Evolutionary conservation across 225 moss, liverwort and hornwort species (phyloP), one percentile per base, ranked within the genome.

Genomic region (Physcomitrellopsis africana): DNA sequence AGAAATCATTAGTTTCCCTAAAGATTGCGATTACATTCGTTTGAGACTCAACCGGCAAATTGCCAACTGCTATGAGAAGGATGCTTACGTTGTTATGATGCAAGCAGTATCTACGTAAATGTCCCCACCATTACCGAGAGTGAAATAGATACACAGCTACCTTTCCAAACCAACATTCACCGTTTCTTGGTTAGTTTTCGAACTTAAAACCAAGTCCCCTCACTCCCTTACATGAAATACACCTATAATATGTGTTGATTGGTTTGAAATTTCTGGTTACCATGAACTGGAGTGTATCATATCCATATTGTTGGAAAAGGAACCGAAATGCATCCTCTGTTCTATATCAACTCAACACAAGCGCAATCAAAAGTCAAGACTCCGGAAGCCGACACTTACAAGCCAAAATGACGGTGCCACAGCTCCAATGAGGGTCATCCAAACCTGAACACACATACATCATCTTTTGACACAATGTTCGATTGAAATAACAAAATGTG

Each of bases 71-170:
- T 2, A 7, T 37, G 7, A 37, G 16, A 14, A 51, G 57, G 41
- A 43, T 18, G 17, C 86, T 80, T 86, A 90, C 89, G 85, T 87
- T 41, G 87, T 90, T 14, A 85, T 85, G 45, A 90, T 83, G 72
- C 84, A 85, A 54, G 85, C 89, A 26, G 89, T 90, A 54, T 90
- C 89, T 3, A 90, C 82, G 78, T 80, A 87, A 80, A 85, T 86
- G 78, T 90, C 89, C 58, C 89, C 89, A 66, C 89, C 87, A 44
- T 17, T 10, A 26, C 87, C 87, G 26, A 90, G 14, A 76, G 81
- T 41, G 70, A 85, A 90, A 87, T 87, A 90, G 12, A 67, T 72
- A 82, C 89, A 90, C 82, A 90, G 77, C 89, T 90, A 85, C 32
- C 32, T 37, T 37, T 5, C 32, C 32, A 37, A 37, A 37, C 32